Evolutionary conservation across 106 monocot genomes (phyloP).

Genomic region (Narthecium ossifragum): DNA sequence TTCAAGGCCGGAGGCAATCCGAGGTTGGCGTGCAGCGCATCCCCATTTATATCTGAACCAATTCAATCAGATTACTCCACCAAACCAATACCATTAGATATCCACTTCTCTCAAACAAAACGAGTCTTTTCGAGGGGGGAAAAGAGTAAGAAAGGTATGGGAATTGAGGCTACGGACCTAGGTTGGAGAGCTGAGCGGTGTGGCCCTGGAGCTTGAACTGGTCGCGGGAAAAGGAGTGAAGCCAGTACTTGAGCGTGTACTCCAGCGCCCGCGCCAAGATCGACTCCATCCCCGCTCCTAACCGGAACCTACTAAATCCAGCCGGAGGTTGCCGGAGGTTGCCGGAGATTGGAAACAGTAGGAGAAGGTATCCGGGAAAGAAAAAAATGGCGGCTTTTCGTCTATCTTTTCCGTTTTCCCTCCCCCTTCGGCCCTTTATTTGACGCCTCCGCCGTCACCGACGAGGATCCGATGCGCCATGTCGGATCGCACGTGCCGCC

Average conservation of each 20-base stretch:
- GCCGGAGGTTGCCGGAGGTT: too few relatives aligned
- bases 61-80: too few relatives aligned
- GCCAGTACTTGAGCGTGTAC: slow-evolving; percentile 99
- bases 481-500: not conserved
- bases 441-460: too few relatives aligned
- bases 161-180: slow-evolving; percentile 59
- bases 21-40: slow-evolving; percentile 77
- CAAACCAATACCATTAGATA: too few relatives aligned
- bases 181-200: slow-evolving; percentile 94
- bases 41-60: slow-evolving; percentile 85
- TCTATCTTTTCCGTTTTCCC: not conserved
- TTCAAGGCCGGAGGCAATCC: slow-evolving; percentile 77
- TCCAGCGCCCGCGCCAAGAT: slow-evolving; percentile 90
- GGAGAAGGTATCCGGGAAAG: not conserved
- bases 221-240: slow-evolving; percentile 94
- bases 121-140: too few relatives aligned
- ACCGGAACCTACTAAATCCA: too few relatives aligned
- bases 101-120: too few relatives aligned
- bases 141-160: too few relatives aligned
- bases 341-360: not conserved
- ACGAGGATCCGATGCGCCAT: not conserved
- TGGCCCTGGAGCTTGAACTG: slow-evolving; percentile 99
- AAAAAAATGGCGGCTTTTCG: not conserved
- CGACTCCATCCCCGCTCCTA: slow-evolving; percentile 74
- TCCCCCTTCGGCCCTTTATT: too few relatives aligned